Percentiles rank a stretch among this genome's conserved stretches.
These are phyloP conservation scores for Cercophora sp. DNA, from an alignment of 495 filamentous ascomycete species.

Conservation along the genomic window DNA sequence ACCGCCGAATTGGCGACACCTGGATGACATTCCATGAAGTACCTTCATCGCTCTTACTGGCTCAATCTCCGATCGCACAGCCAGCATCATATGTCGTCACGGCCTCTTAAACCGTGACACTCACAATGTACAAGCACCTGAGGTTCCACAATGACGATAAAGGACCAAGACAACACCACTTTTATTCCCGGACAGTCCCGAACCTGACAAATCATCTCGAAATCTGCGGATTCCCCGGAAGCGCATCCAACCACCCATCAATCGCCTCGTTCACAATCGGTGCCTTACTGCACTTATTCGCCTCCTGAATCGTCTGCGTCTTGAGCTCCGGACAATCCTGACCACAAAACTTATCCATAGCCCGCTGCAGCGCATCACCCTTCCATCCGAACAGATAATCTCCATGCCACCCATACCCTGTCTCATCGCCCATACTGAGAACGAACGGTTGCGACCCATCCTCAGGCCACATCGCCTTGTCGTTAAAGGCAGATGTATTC, in stretches of 20 bases:
- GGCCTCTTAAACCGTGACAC: too few relatives aligned
- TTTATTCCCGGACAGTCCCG: too few relatives aligned
- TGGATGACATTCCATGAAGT: too few relatives aligned
- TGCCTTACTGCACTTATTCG: conserved; percentile 29
- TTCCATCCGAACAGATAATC: conserved; percentile 38
- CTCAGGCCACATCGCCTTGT: conserved; percentile 33
- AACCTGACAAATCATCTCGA: too few relatives aligned
- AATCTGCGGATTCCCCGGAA: too few relatives aligned
- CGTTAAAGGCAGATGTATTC: conserved; percentile 34
- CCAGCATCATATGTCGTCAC: too few relatives aligned
- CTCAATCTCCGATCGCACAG: too few relatives aligned
- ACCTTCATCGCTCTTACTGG: too few relatives aligned
- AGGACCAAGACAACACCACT: too few relatives aligned
- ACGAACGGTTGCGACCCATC: conserved; percentile 40
- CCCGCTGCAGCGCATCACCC: conserved; percentile 32
- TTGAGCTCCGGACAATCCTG: conserved; percentile 30
- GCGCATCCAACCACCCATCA: conserved; percentile 23
- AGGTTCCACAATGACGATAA: too few relatives aligned
- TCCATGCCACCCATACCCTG: conserved; percentile 35
- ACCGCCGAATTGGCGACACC: too few relatives aligned
- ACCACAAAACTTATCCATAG: conserved; percentile 34
- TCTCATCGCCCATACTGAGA: conserved; percentile 37
- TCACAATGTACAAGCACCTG: too few relatives aligned
- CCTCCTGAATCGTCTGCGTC: conserved; percentile 29
- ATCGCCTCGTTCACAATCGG: conserved; percentile 27